A percentile compares a stretch with the other conserved stretches of the same genome.
phyloP scores from a whole-genome alignment of 352 stramenopile genomes.

The Pythium guiyangense region DNA sequence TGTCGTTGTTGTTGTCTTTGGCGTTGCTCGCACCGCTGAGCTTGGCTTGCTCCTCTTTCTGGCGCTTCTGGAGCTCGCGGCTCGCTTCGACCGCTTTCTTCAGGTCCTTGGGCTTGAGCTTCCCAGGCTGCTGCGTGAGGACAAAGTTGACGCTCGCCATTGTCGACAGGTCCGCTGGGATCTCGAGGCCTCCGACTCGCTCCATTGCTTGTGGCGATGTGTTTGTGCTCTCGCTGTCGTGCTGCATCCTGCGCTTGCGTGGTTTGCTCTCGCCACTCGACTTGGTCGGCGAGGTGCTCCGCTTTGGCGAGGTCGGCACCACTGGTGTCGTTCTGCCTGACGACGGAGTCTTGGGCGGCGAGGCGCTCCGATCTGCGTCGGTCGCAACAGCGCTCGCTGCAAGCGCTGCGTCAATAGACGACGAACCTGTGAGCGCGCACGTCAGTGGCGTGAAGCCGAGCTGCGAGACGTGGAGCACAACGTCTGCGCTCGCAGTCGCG shows the following conservation, averaged over 20 bases:
- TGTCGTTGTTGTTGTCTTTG: background rate
- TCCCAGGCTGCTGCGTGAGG: constrained; percentile 85
- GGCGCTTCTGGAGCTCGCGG: constrained; percentile 49
- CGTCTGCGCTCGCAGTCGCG: constrained; percentile 56
- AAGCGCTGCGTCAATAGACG: constrained; percentile 22
- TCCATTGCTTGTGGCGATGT: constrained; percentile 12
- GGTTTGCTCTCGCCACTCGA: background rate
- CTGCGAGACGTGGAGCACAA: constrained; percentile 76
- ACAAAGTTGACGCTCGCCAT: constrained; percentile 77
- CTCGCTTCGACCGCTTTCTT: constrained; percentile 85
- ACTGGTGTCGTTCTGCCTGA: background rate
- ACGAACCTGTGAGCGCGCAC: constrained; percentile 67
- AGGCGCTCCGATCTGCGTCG: background rate
- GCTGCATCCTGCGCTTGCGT: background rate
- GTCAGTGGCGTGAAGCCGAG: constrained; percentile 59
- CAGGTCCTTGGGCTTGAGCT: constrained; percentile 88
- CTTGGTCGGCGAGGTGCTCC: background rate
- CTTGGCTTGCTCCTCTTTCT: constrained; percentile 64
- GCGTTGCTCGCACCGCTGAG: constrained; percentile 13
- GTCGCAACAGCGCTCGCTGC: background rate
- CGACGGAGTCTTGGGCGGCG: background rate
- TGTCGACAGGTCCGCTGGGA: constrained; percentile 55
- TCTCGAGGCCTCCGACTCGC: constrained; percentile 55
- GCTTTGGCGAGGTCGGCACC: background rate
- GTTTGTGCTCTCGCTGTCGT: too few relatives aligned